Evolutionary conservation across 2,329 filamentous ascomycete species (phyloP).

Genomic region (Verticillium alfalfae): DNA sequence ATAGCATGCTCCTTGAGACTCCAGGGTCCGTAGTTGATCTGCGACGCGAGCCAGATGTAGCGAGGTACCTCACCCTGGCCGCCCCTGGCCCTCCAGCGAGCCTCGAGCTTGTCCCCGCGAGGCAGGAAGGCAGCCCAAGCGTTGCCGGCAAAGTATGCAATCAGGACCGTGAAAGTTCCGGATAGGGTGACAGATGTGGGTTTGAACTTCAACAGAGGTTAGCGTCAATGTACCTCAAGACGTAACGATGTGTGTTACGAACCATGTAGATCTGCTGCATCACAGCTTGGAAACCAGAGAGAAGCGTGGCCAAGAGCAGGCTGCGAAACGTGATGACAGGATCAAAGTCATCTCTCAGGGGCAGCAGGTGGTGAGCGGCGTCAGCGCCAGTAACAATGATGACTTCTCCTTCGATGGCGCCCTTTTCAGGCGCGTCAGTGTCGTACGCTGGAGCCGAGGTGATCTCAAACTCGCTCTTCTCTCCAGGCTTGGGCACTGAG

Average conservation of each 20-base stretch:
- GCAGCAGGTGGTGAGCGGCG: constrained; percentile 40
- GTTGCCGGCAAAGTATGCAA: constrained; percentile 50
- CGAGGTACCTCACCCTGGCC: constrained; percentile 33
- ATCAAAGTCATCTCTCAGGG: constrained; percentile 48
- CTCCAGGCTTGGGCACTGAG: background rate
- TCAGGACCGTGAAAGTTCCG: constrained; percentile 52
- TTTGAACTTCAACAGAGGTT: constrained; percentile 36
- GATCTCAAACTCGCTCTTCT: background rate
- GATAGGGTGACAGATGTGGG: constrained; percentile 40
- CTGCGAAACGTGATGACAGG: constrained; percentile 46
- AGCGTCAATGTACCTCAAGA: background rate
- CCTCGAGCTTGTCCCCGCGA: constrained; percentile 43
- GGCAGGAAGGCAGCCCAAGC: constrained; percentile 40
- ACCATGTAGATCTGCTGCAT: constrained; percentile 52
- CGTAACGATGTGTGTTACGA: constrained; percentile 8
- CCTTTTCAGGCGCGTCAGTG: constrained; percentile 10
- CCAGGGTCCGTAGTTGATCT: constrained; percentile 48
- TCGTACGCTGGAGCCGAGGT: background rate
- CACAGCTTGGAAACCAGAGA: constrained; percentile 48
- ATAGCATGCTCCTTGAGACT: constrained; percentile 51
- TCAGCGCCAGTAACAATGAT: constrained; percentile 49
- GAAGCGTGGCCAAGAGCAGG: constrained; percentile 39
- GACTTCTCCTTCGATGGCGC: constrained; percentile 27
- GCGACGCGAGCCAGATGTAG: constrained; percentile 31
- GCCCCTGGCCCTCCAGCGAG: constrained; percentile 36